phyloP scores from a whole-genome alignment of 78 protist species.

The Dictyostelium citrinum region DNA sequence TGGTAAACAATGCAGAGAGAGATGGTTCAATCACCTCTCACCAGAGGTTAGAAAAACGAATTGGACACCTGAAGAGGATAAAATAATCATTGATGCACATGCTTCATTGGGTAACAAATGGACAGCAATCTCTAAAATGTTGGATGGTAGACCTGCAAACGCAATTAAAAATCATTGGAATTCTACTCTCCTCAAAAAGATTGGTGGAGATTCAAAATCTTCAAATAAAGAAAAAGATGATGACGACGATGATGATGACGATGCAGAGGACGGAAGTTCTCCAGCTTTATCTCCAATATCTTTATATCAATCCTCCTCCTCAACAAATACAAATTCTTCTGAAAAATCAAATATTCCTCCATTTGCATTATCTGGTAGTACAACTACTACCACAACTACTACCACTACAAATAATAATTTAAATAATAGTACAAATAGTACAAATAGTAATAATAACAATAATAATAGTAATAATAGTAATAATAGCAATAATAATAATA shows the following conservation, averaged over 20 bases:
- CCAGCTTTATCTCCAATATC: conserved; percentile 72
- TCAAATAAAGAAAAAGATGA: neutral
- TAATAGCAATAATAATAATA: neutral
- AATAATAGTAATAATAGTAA: neutral
- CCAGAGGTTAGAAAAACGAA: conserved; percentile 82
- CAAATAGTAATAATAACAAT: neutral
- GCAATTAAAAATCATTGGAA: conserved; percentile 96
- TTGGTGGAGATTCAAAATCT: conserved; percentile 31
- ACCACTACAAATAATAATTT: neutral
- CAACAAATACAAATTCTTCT: neutral
- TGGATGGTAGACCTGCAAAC: conserved; percentile 94
- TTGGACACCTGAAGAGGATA: conserved; percentile 93
- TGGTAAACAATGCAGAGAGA: conserved; percentile 84
- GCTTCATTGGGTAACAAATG: conserved; percentile 87
- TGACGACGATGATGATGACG: conserved; percentile 62
- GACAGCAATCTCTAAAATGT: conserved; percentile 87
- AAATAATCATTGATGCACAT: conserved; percentile 82
- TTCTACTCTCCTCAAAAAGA: conserved; percentile 82
- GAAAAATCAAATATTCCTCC: conserved; percentile 39
- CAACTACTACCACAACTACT: conserved; percentile 2
- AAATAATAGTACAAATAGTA: neutral
- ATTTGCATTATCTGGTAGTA: conserved; percentile 25
- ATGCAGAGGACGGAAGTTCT: conserved; percentile 25
- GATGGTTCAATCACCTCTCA: conserved; percentile 92
- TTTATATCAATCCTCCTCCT: conserved; percentile 3